A percentile compares a stretch with the other conserved stretches of the same genome.
Evolutionary conservation across 108 stramenopile genomes (phyloP).

Genomic region (Skeletonema costatum): DNA sequence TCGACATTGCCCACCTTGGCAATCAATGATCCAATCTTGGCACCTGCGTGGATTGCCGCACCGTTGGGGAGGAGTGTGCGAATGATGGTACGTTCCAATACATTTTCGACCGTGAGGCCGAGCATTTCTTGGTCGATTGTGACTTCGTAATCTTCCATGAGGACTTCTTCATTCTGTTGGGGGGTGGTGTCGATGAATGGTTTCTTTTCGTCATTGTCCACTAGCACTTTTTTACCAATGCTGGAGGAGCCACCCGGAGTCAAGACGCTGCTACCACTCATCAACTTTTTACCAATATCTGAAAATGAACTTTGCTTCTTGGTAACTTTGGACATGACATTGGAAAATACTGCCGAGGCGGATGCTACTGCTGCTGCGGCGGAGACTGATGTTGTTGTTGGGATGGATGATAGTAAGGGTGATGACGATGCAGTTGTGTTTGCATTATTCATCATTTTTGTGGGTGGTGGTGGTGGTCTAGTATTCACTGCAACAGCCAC

Average conservation of each 20-base stretch:
- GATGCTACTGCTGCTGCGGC: conserved; percentile 25
- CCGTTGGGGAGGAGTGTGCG: conserved; percentile 83
- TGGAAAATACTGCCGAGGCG: conserved; percentile 30
- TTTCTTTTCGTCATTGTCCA: not conserved
- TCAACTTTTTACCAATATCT: conserved; percentile 34
- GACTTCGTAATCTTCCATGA: conserved; percentile 62
- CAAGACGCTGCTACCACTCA: not conserved
- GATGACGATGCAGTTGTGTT: not conserved
- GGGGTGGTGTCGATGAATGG: not conserved
- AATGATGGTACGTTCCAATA: conserved; percentile 87
- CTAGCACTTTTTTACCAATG: not conserved
- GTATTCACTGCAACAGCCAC: not conserved
- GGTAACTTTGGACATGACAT: conserved; percentile 34
- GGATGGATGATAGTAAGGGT: not conserved
- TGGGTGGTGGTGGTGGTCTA: not conserved
- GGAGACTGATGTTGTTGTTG: not conserved
- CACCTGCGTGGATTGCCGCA: conserved; percentile 82
- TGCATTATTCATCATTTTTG: not conserved
- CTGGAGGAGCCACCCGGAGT: not conserved
- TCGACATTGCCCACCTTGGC: conserved; percentile 84
- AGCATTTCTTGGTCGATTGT: conserved; percentile 85
- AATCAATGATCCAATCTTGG: conserved; percentile 81
- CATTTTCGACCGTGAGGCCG: conserved; percentile 91
- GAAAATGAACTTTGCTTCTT: conserved; percentile 30
- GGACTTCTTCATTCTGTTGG: not conserved